Evolutionary conservation across 306 rosid species (phyloP).

Genomic region (Erythrophleum fordii): DNA sequence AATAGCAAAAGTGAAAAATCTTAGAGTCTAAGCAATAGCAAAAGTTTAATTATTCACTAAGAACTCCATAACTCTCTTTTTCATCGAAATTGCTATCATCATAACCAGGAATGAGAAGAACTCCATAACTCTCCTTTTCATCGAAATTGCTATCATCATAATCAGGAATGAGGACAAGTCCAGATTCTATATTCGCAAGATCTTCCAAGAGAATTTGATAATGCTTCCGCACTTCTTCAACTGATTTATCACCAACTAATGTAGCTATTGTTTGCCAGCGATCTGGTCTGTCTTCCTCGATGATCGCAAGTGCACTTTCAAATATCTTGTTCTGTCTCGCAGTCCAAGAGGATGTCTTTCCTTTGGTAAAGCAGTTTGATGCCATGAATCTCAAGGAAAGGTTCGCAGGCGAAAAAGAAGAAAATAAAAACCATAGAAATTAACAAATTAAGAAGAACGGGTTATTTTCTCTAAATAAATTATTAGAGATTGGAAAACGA

Average conservation of each 20-base stretch:
- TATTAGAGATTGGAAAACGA: neutral
- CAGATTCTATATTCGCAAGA: constrained; percentile 51
- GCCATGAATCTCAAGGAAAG: too few relatives aligned
- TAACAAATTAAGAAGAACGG: too few relatives aligned
- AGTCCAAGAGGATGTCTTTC: constrained; percentile 48
- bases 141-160: neutral
- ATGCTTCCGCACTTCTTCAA: constrained; percentile 49
- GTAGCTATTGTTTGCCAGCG: constrained; percentile 58
- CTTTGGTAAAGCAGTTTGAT: neutral
- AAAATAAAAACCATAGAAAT: too few relatives aligned
- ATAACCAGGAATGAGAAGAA: too few relatives aligned
- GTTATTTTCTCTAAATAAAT: neutral
- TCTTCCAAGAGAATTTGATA: constrained; percentile 53
- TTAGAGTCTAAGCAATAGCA: too few relatives aligned
- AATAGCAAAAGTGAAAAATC: too few relatives aligned
- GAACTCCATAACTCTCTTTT: too few relatives aligned
- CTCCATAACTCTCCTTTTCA: constrained; percentile 27
- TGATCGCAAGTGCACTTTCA: constrained; percentile 56
- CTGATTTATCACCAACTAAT: constrained; percentile 47
- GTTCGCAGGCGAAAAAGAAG: too few relatives aligned
- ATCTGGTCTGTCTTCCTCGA: constrained; percentile 52
- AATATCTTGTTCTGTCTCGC: constrained; percentile 54
- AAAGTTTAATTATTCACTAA: too few relatives aligned
- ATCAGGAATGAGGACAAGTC: constrained; percentile 42
- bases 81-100: too few relatives aligned